Base-by-base conservation (phyloP, 306 rosid species). In the Quercus robur region DNA sequence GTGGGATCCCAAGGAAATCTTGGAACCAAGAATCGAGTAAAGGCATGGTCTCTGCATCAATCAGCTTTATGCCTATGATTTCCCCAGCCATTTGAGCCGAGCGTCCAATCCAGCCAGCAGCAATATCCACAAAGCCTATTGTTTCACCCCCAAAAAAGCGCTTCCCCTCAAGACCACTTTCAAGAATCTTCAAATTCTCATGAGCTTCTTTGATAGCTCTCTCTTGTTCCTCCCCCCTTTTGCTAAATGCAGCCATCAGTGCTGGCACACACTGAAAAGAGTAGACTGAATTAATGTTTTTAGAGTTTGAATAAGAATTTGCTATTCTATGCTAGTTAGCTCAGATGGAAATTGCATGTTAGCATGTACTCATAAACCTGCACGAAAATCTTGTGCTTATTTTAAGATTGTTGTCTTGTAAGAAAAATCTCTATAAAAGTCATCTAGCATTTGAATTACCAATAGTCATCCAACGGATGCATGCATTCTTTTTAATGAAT, bases 51-150 rank as follows among this genome's bases (percentile, higher is more conserved):
- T 76, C 79, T 14, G 62, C 46, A 78, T 86, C 85, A 62, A 78
- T 81, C 33, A 87, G 75, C 55, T 55, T 82, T 26, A 76, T 84
- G 9, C 63, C 88, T 23, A 79, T 72, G 30, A 74, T 70, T 75
- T 87, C 87, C 81, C 75, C 90, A 5, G 67, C 23, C 5, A 73
- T n/a, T 70, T 64, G 68, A 75, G 67, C 75, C 84, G 82, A 78
- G 38, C 7, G 2, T 82, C 82, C 90, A 56, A 88, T 73, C 87
- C 83, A 88, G 49, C 86, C 89, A 56, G 63, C 80, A 33, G 84
- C 87, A 83, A 88, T 80, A 77, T 84, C 88, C 68, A 78, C 71
- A 25, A 84, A 88, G 44, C 90, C 89, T 61, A 90, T 57, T 10
- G 71, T 77, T 69, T 83, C 89, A 30, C 89, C 94, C 71, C 91